Conservation (phyloP, 2,329 filamentous ascomycete species). For the Dendryphion nanum region DNA sequence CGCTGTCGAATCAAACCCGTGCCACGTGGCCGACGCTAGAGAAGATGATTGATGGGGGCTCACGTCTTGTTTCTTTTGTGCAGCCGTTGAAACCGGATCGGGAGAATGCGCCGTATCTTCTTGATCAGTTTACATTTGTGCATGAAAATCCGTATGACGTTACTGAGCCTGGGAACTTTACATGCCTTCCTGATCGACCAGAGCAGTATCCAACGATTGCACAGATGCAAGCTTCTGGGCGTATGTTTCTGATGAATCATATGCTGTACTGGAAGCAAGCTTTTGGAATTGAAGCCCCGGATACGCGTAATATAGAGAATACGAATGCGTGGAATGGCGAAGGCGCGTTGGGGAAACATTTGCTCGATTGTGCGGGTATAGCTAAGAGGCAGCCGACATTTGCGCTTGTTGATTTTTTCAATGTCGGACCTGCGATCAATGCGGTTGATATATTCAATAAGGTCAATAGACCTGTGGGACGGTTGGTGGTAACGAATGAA, state of each 20-base stretch:
- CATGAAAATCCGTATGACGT: conserved; percentile 72
- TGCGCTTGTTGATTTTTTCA: conserved; percentile 76
- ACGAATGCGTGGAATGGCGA: conserved; percentile 63
- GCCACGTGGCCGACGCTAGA: conserved; percentile 68
- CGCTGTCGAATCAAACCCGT: conserved; percentile 45
- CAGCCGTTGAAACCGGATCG: conserved; percentile 45
- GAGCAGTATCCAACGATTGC: conserved; percentile 47
- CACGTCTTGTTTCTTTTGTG: conserved; percentile 66
- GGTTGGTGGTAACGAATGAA: conserved; percentile 34
- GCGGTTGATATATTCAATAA: conserved; percentile 68
- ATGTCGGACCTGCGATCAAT: conserved; percentile 65
- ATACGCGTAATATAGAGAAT: conserved; percentile 52
- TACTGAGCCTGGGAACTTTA: conserved; percentile 61
- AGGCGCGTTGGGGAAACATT: conserved; percentile 48
- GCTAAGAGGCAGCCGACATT: conserved; percentile 64
- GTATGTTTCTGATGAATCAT: conserved; percentile 73
- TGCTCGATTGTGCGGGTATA: conserved; percentile 50
- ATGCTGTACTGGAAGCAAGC: conserved; percentile 63
- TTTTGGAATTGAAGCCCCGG: conserved; percentile 24
- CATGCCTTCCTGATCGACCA: conserved; percentile 68
- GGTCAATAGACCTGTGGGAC: conserved; percentile 46
- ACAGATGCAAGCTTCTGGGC: too few species aligned
- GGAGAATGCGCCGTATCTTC: conserved; percentile 53
- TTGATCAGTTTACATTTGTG: conserved; percentile 61
- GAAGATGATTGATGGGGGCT: conserved; percentile 61